Conservation (phyloP, 352 stramenopile species). For the Blastocystis sp. region DNA sequence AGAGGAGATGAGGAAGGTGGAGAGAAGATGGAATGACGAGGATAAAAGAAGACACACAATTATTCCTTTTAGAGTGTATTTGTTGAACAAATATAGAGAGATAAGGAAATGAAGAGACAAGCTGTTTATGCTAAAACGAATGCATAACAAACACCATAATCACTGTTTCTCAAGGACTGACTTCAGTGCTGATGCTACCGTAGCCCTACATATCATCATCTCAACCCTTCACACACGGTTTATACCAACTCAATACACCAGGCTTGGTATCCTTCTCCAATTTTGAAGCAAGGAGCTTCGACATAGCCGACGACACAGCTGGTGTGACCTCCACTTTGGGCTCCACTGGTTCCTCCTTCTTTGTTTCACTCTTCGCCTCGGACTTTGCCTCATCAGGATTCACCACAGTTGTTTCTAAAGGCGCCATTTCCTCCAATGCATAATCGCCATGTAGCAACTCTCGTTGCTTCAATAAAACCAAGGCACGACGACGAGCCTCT, state of each 20-base stretch:
- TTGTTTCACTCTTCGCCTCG: background rate
- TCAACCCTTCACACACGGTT: background rate
- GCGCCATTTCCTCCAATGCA: background rate
- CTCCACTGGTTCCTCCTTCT: background rate
- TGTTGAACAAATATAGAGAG: too few relatives aligned
- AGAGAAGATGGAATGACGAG: too few relatives aligned
- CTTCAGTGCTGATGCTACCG: slow-evolving; percentile 73
- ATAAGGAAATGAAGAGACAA: too few relatives aligned
- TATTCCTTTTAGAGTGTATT: too few relatives aligned
- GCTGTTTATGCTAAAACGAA: too few relatives aligned
- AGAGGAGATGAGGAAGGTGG: too few relatives aligned
- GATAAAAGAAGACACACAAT: too few relatives aligned
- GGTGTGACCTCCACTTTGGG: background rate
- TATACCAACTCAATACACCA: slow-evolving; percentile 49
- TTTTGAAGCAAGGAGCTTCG: slow-evolving; percentile 7
- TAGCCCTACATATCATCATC: slow-evolving; percentile 62
- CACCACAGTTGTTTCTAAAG: background rate
- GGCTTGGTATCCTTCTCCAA: background rate
- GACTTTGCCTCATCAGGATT: background rate
- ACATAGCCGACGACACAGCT: background rate
- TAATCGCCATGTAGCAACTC: background rate
- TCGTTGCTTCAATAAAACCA: background rate
- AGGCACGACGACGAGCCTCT: slow-evolving; percentile 11
- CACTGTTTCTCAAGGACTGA: background rate
- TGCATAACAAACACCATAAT: too few relatives aligned